A percentile compares a stretch with the other conserved stretches of the same genome.
Conservation (phyloP, 1,284 basidiomycete genomes). For the Sanguinoderma infundibulare region DNA sequence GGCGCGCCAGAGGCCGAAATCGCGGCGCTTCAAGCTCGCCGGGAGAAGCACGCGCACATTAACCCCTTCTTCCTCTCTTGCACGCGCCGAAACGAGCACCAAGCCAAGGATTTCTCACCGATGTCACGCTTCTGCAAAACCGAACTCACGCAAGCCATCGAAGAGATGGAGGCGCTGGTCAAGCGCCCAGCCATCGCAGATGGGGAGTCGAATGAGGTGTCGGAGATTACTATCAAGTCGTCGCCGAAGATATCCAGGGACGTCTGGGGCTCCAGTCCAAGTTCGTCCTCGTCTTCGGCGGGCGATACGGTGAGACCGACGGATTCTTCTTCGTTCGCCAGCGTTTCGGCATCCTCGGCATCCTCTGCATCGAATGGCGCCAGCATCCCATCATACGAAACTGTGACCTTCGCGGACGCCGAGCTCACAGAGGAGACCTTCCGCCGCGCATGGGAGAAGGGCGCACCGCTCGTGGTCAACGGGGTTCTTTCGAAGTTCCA, state of each 20-base stretch:
- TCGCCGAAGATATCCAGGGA: constrained; percentile 19
- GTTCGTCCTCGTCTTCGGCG: constrained; percentile 10
- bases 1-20: constrained; percentile 52
- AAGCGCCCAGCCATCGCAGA: constrained; percentile 18
- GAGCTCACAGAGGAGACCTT: constrained; percentile 68
- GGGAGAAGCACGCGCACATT: constrained; percentile 64
- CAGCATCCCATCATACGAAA: constrained; percentile 48
- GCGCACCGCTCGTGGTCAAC: constrained; percentile 79
- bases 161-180: constrained; percentile 66
- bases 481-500: constrained; percentile 65
- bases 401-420: constrained; percentile 49
- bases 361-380: constrained; percentile 18
- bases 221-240: constrained; percentile 11
- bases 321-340: constrained; percentile 24
- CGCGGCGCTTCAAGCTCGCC: constrained; percentile 49
- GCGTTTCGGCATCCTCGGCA: constrained; percentile 21
- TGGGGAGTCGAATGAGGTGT: constrained; percentile 11
- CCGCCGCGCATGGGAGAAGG: constrained; percentile 70
- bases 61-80: constrained; percentile 80
- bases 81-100: constrained; percentile 69
- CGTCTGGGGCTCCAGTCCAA: constrained; percentile 10
- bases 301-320: not conserved
- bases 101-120: constrained; percentile 72
- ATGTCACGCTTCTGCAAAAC: constrained; percentile 75
- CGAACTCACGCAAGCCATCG: constrained; percentile 68